Conservation (phyloP, 2,329 filamentous ascomycete species). For the Neonectria punicea region DNA sequence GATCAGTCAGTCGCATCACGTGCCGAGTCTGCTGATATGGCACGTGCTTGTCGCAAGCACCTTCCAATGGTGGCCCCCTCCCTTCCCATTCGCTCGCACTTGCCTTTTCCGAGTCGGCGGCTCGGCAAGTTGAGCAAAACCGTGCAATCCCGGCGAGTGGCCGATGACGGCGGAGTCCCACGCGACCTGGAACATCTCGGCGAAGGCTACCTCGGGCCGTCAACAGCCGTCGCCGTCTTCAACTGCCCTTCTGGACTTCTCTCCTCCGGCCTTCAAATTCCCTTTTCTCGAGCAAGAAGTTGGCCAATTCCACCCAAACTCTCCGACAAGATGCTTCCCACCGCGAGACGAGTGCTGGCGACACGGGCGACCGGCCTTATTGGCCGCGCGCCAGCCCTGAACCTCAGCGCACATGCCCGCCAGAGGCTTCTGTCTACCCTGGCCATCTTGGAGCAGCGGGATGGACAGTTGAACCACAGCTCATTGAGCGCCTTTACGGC, state of each 20-base stretch:
- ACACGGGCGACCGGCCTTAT: constrained; percentile 42
- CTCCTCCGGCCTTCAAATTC: constrained; percentile 16
- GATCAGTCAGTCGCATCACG: neutral
- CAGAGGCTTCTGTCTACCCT: constrained; percentile 81
- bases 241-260: constrained; percentile 17
- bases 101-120: constrained; percentile 29
- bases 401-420: constrained; percentile 46
- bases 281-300: constrained; percentile 26
- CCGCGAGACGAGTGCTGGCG: constrained; percentile 43
- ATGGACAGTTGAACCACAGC: constrained; percentile 84
- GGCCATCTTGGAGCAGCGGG: constrained; percentile 90
- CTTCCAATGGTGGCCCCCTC: neutral
- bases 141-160: constrained; percentile 39
- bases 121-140: constrained; percentile 38
- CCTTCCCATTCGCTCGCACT: constrained; percentile 13
- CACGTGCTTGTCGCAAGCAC: neutral
- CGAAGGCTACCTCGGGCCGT: constrained; percentile 51
- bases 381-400: constrained; percentile 38
- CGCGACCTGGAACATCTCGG: constrained; percentile 25
- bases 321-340: constrained; percentile 45
- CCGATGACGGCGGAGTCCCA: constrained; percentile 41
- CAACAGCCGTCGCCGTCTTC: constrained; percentile 47
- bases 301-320: constrained; percentile 25
- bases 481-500: constrained; percentile 89
- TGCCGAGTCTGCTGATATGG: neutral